phyloP scores from a whole-genome alignment of 257 asterid species.

The Penstemon davidsonii region DNA sequence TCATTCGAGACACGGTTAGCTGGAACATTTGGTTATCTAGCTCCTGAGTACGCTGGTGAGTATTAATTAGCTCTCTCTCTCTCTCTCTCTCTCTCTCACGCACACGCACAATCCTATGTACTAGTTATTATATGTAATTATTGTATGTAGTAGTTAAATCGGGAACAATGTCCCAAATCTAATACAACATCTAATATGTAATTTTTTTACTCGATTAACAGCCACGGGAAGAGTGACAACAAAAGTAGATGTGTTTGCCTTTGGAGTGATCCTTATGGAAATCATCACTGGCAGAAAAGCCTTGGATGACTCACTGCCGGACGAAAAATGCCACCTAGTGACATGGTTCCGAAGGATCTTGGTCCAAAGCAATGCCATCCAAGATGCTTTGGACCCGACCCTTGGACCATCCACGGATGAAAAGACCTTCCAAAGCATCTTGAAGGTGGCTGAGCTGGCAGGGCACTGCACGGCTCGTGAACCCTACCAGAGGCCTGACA shows the following conservation, averaged over 20 bases:
- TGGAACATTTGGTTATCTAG: slow-evolving; percentile 95
- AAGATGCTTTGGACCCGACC: slow-evolving; percentile 45
- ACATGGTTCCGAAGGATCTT: slow-evolving; percentile 65
- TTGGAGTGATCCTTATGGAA: slow-evolving; percentile 90
- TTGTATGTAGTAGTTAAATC: too few relatives aligned
- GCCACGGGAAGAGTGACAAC: slow-evolving; percentile 90
- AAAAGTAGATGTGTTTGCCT: slow-evolving; percentile 80
- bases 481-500: slow-evolving; percentile 67
- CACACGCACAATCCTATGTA: neutral
- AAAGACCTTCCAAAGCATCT: slow-evolving; percentile 50
- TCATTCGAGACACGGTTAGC: slow-evolving; percentile 78
- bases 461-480: slow-evolving; percentile 80
- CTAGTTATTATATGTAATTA: neutral
- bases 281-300: slow-evolving; percentile 71
- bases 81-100: neutral
- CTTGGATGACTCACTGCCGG: slow-evolving; percentile 64
- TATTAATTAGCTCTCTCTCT: neutral
- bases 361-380: slow-evolving; percentile 43
- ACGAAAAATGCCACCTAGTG: slow-evolving; percentile 59
- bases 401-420: slow-evolving; percentile 42
- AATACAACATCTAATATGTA: neutral
- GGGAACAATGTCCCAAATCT: neutral
- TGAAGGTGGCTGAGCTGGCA: slow-evolving; percentile 67
- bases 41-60: slow-evolving; percentile 92
- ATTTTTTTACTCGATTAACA: slow-evolving; percentile 33